phyloP scores from a whole-genome alignment of 2,329 filamentous ascomycete species.

The Epichloe sylvatica region DNA sequence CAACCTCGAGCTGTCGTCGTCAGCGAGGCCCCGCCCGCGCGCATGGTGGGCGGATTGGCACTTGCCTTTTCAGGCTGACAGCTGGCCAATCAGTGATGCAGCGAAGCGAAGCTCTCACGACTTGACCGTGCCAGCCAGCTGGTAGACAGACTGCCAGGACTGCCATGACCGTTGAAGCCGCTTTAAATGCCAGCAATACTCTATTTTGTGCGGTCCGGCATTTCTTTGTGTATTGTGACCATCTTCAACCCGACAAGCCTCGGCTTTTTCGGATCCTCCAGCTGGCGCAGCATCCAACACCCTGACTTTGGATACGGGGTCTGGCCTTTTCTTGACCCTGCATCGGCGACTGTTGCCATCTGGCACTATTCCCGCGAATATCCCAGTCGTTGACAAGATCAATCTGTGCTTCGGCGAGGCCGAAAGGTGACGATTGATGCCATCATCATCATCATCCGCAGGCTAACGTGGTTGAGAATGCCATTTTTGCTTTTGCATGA shows the following conservation, averaged over 20 bases:
- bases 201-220: not conserved
- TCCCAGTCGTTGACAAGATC: not conserved
- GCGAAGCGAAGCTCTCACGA: constrained; percentile 1
- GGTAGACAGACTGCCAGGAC: too few species aligned
- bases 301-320: not conserved
- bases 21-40: too few species aligned
- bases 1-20: too few species aligned
- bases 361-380: not conserved
- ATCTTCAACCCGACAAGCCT: not conserved
- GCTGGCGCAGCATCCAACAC: not conserved
- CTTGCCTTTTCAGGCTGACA: not conserved
- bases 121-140: too few species aligned
- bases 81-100: constrained; percentile 1
- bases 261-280: not conserved
- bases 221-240: not conserved
- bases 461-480: not conserved
- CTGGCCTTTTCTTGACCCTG: too few species aligned
- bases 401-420: not conserved
- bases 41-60: too few species aligned
- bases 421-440: not conserved
- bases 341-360: too few species aligned
- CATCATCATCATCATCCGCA: not conserved
- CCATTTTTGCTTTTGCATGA: not conserved
- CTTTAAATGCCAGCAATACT: too few species aligned
- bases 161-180: not conserved